These are phyloP conservation scores for Diplodia mutila DNA, from an alignment of 2,329 filamentous ascomycete genomes.

Conservation along the genomic window DNA sequence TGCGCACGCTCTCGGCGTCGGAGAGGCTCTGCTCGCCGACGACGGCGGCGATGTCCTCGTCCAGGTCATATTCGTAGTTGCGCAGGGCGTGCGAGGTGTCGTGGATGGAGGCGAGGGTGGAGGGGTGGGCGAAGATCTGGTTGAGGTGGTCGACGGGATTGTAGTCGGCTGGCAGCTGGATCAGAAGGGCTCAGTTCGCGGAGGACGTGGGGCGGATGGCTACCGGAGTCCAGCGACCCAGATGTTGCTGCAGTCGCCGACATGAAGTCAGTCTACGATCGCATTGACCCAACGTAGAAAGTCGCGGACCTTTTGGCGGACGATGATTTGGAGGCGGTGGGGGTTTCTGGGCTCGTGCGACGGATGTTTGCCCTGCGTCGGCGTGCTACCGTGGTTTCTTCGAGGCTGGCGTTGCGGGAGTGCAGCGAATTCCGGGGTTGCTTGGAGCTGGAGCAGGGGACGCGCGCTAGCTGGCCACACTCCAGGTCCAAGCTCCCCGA, in stretches of 20 bases:
- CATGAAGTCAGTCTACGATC: constrained; percentile 40
- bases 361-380: neutral
- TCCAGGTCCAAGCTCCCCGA: constrained; percentile 17
- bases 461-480: constrained; percentile 2
- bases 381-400: constrained; percentile 11
- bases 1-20: constrained; percentile 83
- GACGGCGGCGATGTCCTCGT: constrained; percentile 73
- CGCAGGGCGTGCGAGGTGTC: constrained; percentile 75
- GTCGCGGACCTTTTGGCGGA: constrained; percentile 16
- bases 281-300: constrained; percentile 37
- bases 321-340: neutral
- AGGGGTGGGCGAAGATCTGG: constrained; percentile 87
- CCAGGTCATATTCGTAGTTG: constrained; percentile 79
- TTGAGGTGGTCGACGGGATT: constrained; percentile 93
- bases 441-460: constrained; percentile 22
- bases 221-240: constrained; percentile 45
- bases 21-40: constrained; percentile 78
- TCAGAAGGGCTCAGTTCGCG: constrained; percentile 13
- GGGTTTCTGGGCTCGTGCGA: constrained; percentile 2
- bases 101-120: constrained; percentile 76
- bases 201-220: constrained; percentile 23
- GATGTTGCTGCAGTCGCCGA: constrained; percentile 36
- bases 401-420: constrained; percentile 17
- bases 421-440: constrained; percentile 21
- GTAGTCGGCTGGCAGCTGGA: constrained; percentile 69